Percentiles rank a stretch among this genome's conserved stretches.
phyloP scores from a whole-genome alignment of 495 filamentous ascomycete species.

The Tuber aestivum region DNA sequence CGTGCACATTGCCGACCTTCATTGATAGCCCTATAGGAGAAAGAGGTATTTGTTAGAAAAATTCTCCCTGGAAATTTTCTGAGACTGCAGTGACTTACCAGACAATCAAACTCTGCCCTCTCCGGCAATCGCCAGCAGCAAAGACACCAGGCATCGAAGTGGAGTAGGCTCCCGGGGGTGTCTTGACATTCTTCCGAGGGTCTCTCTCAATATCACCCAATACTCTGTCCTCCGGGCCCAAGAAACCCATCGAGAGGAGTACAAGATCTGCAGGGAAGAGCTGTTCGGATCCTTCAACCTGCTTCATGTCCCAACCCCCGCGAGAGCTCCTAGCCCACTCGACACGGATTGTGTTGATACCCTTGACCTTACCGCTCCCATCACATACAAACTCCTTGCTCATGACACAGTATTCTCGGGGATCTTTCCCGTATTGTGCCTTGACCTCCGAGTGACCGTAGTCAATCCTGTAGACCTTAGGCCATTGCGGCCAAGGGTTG shows the following conservation, averaged over 20 bases:
- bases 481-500: constrained; percentile 99
- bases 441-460: constrained; percentile 97
- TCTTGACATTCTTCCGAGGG: constrained; percentile 95
- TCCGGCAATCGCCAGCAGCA: constrained; percentile 91
- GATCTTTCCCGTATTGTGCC: constrained; percentile 95
- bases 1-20: constrained; percentile 91
- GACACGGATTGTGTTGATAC: constrained; percentile 95
- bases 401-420: constrained; percentile 98
- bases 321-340: constrained; percentile 89
- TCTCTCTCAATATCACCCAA: constrained; percentile 90
- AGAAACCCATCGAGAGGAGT: constrained; percentile 96
- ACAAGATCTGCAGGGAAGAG: constrained; percentile 98
- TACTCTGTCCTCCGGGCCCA: constrained; percentile 87
- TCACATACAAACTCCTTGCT: constrained; percentile 96
- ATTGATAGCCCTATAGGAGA: constrained; percentile 79
- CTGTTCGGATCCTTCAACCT: constrained; percentile 86
- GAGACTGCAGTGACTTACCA: constrained; percentile 59
- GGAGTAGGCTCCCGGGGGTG: constrained; percentile 76
- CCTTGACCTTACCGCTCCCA: constrained; percentile 79
- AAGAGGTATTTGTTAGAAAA: constrained; percentile 23
- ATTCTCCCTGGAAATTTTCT: background rate
- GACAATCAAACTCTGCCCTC: constrained; percentile 95
- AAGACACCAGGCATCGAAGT: constrained; percentile 89
- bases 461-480: constrained; percentile 95
- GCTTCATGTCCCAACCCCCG: constrained; percentile 99